Evolutionary conservation across 2,329 filamentous ascomycete genomes (phyloP).

Genomic region (Fusarium nisikadoi): DNA sequence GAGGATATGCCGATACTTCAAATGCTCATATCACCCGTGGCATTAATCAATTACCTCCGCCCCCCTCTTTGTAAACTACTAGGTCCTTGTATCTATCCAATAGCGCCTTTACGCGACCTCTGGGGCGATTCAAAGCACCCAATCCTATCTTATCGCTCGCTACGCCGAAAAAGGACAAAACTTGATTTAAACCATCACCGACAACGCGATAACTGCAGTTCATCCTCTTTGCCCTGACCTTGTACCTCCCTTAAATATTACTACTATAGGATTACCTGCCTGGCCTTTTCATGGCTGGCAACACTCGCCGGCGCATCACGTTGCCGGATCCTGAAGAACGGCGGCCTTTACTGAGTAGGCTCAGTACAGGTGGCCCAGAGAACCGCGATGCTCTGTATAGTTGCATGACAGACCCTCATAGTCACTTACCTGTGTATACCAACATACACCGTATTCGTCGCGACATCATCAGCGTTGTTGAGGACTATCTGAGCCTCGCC

Average conservation of each 20-base stretch:
- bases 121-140: not conserved
- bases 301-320: conserved; percentile 46
- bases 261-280: not conserved
- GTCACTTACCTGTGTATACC: conserved; percentile 76
- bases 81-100: not conserved
- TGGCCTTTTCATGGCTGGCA: conserved; percentile 38
- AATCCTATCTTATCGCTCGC: conserved; percentile 25
- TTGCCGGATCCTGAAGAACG: conserved; percentile 49
- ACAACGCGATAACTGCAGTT: conserved; percentile 19
- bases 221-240: not conserved
- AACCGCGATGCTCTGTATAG: conserved; percentile 57
- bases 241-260: not conserved
- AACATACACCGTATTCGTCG: conserved; percentile 78
- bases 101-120: conserved; percentile 2
- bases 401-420: conserved; percentile 67
- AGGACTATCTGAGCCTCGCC: conserved; percentile 73
- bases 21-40: not conserved
- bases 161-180: conserved; percentile 26
- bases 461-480: conserved; percentile 71
- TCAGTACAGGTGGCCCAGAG: conserved; percentile 45
- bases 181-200: conserved; percentile 17
- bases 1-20: not conserved
- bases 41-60: conserved; percentile 1
- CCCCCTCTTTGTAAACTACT: not conserved
- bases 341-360: conserved; percentile 49